Percentiles rank a stretch among this genome's conserved stretches.
phyloP scores from a whole-genome alignment of 805 yeast genomes.

The Henningerozyma blattae region DNA sequence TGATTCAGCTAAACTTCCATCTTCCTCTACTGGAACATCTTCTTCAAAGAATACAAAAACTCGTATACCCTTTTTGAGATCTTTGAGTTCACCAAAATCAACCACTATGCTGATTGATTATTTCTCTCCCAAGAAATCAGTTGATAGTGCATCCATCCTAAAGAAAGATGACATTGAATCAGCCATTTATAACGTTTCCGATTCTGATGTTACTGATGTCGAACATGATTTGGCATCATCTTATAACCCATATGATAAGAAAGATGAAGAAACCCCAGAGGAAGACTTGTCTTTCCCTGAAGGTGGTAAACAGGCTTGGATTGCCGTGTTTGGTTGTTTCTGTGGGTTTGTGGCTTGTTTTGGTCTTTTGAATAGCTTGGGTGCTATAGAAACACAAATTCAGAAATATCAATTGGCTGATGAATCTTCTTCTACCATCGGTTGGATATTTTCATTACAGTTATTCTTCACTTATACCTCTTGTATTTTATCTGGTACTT shows the following conservation, averaged over 20 bases:
- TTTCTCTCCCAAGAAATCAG: too few relatives aligned
- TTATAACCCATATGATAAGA: too few relatives aligned
- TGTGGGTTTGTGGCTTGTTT: constrained; percentile 41
- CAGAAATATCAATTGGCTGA: constrained; percentile 40
- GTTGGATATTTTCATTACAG: constrained; percentile 57
- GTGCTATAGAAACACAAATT: constrained; percentile 52
- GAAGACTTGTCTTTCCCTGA: constrained; percentile 32
- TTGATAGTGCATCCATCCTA: too few relatives aligned
- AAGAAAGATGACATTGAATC: too few relatives aligned
- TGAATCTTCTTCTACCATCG: constrained; percentile 34
- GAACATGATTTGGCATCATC: too few relatives aligned
- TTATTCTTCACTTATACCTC: constrained; percentile 36
- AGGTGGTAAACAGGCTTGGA: constrained; percentile 47
- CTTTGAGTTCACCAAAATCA: not conserved
- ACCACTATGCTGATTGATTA: not conserved
- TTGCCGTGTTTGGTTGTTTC: constrained; percentile 46
- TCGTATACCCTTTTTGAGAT: not conserved
- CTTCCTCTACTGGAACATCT: too few relatives aligned
- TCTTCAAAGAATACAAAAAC: too few relatives aligned
- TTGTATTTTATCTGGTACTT: constrained; percentile 43
- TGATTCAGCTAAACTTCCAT: too few relatives aligned
- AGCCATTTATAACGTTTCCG: too few relatives aligned
- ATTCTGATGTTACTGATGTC: too few relatives aligned
- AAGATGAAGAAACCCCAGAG: constrained; percentile 4
- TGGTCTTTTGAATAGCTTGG: constrained; percentile 47